Percentiles rank a stretch among this genome's conserved stretches.
phyloP scores from a whole-genome alignment of 331 rosid genomes.

The Acacia concinna region DNA sequence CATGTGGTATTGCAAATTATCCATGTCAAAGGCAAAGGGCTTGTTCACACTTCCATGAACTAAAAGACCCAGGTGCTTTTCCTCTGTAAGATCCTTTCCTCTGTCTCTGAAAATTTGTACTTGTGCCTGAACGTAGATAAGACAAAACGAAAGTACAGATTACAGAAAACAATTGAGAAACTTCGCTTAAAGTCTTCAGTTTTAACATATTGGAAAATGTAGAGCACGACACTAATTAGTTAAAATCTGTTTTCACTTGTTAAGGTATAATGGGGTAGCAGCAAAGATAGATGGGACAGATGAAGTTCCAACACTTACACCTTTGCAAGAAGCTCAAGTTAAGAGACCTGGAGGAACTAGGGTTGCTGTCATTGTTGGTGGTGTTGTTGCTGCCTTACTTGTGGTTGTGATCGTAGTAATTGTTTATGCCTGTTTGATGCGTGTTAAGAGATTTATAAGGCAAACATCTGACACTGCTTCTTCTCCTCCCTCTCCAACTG shows the following conservation, averaged over 20 bases:
- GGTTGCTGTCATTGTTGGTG: slow-evolving; percentile 51
- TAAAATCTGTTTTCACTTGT: not conserved
- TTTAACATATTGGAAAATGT: not conserved
- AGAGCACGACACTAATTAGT: not conserved
- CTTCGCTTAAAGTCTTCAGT: not conserved
- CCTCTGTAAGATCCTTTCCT: slow-evolving; percentile 55
- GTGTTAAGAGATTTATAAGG: slow-evolving; percentile 40
- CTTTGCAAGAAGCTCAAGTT: slow-evolving; percentile 39
- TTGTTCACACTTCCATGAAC: slow-evolving; percentile 43
- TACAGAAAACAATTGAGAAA: too few relatives aligned
- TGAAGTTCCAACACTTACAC: slow-evolving; percentile 53
- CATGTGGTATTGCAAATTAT: slow-evolving; percentile 33
- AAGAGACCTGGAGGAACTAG: slow-evolving; percentile 37
- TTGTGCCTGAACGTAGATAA: not conserved
- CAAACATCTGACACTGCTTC: slow-evolving; percentile 63
- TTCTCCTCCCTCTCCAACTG: slow-evolving; percentile 55
- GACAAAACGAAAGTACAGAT: not conserved
- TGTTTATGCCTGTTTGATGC: slow-evolving; percentile 51
- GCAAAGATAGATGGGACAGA: slow-evolving; percentile 38
- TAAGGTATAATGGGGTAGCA: slow-evolving; percentile 35
- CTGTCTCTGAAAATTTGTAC: slow-evolving; percentile 23
- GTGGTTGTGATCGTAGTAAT: slow-evolving; percentile 40
- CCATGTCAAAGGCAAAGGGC: slow-evolving; percentile 52
- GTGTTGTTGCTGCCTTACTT: slow-evolving; percentile 43
- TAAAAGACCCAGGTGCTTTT: slow-evolving; percentile 50